Evolutionary conservation across 2,329 filamentous ascomycete species (phyloP).

Genomic region (Penicillium paneum): DNA sequence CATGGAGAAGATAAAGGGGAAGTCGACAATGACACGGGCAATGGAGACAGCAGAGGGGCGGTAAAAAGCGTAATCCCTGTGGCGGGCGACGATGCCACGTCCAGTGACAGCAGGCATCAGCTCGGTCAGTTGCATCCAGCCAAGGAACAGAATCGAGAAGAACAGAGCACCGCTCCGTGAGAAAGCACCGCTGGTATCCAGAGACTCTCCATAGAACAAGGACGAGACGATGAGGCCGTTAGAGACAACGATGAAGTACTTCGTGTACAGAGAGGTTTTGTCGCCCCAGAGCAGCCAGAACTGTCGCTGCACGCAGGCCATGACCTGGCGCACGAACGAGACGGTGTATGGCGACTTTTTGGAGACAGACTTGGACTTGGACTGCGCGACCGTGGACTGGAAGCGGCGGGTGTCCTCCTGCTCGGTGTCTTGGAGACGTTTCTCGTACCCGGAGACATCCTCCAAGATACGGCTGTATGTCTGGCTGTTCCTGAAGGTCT

Average conservation of each 20-base stretch:
- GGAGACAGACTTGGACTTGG: slow-evolving; percentile 62
- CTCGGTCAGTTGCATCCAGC: slow-evolving; percentile 72
- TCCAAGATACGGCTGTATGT: slow-evolving; percentile 59
- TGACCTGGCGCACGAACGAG: slow-evolving; percentile 67
- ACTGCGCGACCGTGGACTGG: slow-evolving; percentile 61
- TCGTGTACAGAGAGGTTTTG: slow-evolving; percentile 70
- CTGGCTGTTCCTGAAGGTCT: slow-evolving; percentile 62
- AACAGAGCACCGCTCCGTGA: slow-evolving; percentile 61
- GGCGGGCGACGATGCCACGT: slow-evolving; percentile 65
- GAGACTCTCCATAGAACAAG: slow-evolving; percentile 67
- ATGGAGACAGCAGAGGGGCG: slow-evolving; percentile 63
- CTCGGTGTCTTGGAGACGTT: slow-evolving; percentile 54
- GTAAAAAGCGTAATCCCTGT: slow-evolving; percentile 67
- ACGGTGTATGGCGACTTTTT: slow-evolving; percentile 75
- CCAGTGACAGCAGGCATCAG: slow-evolving; percentile 73
- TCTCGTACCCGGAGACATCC: slow-evolving; percentile 62
- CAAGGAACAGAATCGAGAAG: slow-evolving; percentile 65
- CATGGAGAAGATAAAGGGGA: slow-evolving; percentile 59
- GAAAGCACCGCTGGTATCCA: slow-evolving; percentile 61
- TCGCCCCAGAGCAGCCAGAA: slow-evolving; percentile 77
- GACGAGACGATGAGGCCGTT: slow-evolving; percentile 74
- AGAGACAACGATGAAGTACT: slow-evolving; percentile 72
- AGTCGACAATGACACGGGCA: slow-evolving; percentile 61
- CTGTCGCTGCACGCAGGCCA: slow-evolving; percentile 61
- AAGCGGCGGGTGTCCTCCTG: slow-evolving; percentile 63